Evolutionary conservation across 305 asterid genomes (phyloP).

Genomic region (Ajuga reptans): DNA sequence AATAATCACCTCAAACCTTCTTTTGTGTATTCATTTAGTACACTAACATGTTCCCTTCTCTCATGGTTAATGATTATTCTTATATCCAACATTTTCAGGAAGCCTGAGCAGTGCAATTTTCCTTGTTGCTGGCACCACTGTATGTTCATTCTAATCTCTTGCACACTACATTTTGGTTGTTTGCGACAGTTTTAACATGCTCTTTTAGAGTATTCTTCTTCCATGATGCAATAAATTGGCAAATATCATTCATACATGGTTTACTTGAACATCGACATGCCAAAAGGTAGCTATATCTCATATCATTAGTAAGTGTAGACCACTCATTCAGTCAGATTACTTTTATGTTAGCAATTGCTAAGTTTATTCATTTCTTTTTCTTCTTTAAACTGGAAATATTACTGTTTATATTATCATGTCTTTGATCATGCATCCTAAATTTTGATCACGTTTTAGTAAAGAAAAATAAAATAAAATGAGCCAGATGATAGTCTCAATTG

Average conservation of each 20-base stretch:
- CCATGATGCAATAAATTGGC: not conserved
- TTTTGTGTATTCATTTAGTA: constrained; percentile 14
- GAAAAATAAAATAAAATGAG: not conserved
- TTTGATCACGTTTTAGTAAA: not conserved
- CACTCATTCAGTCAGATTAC: not conserved
- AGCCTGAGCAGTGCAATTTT: constrained; percentile 74
- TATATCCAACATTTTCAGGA: constrained; percentile 43
- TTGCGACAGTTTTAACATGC: not conserved
- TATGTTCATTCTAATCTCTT: constrained; percentile 35
- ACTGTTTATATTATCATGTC: not conserved
- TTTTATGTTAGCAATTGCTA: not conserved
- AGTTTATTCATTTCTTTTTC: no score
- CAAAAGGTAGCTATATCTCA: not conserved
- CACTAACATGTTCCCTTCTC: not conserved
- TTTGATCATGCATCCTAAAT: not conserved
- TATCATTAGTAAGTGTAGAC: not conserved
- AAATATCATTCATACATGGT: not conserved
- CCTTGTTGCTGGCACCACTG: constrained; percentile 95
- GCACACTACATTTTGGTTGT: not conserved
- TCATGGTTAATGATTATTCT: constrained; percentile 19
- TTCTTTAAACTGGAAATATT: no score
- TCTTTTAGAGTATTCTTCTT: not conserved
- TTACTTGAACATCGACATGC: not conserved
- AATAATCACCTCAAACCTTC: not conserved
- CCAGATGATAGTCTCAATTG: not conserved